Evolutionary conservation across 2,329 filamentous ascomycete genomes (phyloP).

Genomic region (Penicillium vulpinum): DNA sequence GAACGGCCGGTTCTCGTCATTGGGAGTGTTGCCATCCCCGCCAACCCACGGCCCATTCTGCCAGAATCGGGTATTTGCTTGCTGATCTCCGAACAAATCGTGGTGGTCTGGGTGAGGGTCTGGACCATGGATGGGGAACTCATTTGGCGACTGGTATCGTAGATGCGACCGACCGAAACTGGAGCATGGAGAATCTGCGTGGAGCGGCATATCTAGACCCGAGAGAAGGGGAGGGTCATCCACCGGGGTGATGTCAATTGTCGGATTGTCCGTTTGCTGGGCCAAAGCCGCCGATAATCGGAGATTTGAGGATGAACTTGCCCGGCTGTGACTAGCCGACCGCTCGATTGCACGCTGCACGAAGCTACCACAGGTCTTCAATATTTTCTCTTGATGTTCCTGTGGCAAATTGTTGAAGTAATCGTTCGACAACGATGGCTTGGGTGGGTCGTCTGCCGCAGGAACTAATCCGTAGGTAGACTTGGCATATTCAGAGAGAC

Average conservation of each 20-base stretch:
- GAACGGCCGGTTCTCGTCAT: conserved; percentile 45
- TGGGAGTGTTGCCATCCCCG: conserved; percentile 45
- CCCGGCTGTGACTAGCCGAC: conserved; percentile 39
- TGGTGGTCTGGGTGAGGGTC: conserved; percentile 43
- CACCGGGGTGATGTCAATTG: conserved; percentile 45
- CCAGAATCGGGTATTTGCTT: conserved; percentile 48
- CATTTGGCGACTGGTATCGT: conserved; percentile 44
- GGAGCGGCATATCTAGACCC: conserved; percentile 40
- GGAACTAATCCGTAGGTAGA: conserved; percentile 40
- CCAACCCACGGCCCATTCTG: conserved; percentile 45
- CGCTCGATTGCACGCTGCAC: conserved; percentile 42
- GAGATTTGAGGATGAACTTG: conserved; percentile 40
- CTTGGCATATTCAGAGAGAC: conserved; percentile 45
- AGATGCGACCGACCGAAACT: conserved; percentile 46
- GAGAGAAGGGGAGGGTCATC: conserved; percentile 38
- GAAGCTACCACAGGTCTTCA: conserved; percentile 45
- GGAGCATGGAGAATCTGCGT: conserved; percentile 45
- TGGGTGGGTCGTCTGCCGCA: conserved; percentile 36
- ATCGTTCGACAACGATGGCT: conserved; percentile 44
- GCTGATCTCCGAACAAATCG: conserved; percentile 47
- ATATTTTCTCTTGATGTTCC: conserved; percentile 44
- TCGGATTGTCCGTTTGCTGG: conserved; percentile 42
- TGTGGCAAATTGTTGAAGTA: conserved; percentile 43
- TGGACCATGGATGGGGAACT: conserved; percentile 40
- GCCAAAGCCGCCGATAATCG: conserved; percentile 41